Conservation (phyloP, 169 alveolate species). For the Besnoitia besnoiti region DNA sequence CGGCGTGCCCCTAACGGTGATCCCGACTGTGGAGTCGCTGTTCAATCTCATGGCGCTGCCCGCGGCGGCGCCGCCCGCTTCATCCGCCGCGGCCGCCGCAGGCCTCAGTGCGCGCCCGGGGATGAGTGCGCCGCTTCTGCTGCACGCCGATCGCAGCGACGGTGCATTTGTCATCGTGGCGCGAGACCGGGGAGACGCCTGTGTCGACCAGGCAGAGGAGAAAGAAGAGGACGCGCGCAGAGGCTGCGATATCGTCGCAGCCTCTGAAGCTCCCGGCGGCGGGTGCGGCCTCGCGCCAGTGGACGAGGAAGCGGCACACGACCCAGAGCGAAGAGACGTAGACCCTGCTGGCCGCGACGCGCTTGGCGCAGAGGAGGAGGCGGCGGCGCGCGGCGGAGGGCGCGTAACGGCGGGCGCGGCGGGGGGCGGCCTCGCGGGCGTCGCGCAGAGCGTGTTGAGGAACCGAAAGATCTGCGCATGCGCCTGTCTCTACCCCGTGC, state of each 20-base stretch:
- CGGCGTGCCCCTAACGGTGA: constrained; percentile 20
- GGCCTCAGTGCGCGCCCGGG: not conserved
- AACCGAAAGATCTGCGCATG: not conserved
- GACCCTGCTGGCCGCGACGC: not conserved
- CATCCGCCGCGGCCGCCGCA: not conserved
- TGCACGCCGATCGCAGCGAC: not conserved
- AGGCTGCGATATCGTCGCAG: not conserved
- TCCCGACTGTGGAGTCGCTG: constrained; percentile 1
- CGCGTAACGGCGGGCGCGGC: not conserved
- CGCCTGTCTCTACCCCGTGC: not conserved
- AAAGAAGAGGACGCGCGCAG: not conserved
- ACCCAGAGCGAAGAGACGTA: not conserved
- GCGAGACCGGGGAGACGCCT: not conserved
- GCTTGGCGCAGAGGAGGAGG: not conserved
- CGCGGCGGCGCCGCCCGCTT: not conserved
- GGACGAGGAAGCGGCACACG: not conserved
- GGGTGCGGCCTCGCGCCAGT: not conserved
- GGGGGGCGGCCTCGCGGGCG: not conserved
- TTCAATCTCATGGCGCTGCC: not conserved
- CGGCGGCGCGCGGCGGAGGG: not conserved
- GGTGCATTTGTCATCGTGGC: not conserved
- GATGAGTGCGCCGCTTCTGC: not conserved
- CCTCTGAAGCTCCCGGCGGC: not conserved
- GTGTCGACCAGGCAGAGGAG: not conserved
- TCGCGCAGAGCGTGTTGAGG: not conserved